These are phyloP conservation scores for Mortierella sp. DNA, from an alignment of 371 early-diverging fungal species.

Conservation along the genomic window DNA sequence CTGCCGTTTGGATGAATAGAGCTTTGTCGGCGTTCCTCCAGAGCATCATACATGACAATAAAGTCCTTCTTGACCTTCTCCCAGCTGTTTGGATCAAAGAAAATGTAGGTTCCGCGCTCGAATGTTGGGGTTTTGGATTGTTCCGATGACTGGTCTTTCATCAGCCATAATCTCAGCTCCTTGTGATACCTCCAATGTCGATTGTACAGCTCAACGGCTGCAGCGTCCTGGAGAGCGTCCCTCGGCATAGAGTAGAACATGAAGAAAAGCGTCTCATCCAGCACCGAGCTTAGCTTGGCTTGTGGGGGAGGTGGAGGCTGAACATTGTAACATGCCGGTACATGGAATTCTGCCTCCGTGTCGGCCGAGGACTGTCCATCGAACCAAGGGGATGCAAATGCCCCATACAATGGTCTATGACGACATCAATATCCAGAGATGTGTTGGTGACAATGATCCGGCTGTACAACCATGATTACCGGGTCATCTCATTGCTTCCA, in stretches of 20 bases:
- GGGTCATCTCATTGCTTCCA: no score
- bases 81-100: constrained; percentile 89
- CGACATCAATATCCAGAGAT: no score
- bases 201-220: constrained; percentile 89
- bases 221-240: constrained; percentile 88
- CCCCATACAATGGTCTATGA: constrained; percentile 77
- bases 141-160: constrained; percentile 63
- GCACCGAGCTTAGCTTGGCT: constrained; percentile 72
- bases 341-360: constrained; percentile 79
- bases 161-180: constrained; percentile 87
- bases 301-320: constrained; percentile 78
- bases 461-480: no score
- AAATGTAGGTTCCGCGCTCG: constrained; percentile 85
- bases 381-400: constrained; percentile 87
- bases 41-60: constrained; percentile 79
- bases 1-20: constrained; percentile 19
- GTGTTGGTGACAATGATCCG: no score
- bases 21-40: constrained; percentile 79
- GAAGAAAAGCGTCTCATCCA: constrained; percentile 95
- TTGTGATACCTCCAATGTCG: constrained; percentile 95
- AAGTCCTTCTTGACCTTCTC: constrained; percentile 84
- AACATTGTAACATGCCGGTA: constrained; percentile 80
- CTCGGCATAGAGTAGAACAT: constrained; percentile 94
- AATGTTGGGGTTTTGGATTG: constrained; percentile 60
- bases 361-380: constrained; percentile 58